phyloP scores from a whole-genome alignment of 108 stramenopile species.

The Stephanodiscus minutulus region DNA sequence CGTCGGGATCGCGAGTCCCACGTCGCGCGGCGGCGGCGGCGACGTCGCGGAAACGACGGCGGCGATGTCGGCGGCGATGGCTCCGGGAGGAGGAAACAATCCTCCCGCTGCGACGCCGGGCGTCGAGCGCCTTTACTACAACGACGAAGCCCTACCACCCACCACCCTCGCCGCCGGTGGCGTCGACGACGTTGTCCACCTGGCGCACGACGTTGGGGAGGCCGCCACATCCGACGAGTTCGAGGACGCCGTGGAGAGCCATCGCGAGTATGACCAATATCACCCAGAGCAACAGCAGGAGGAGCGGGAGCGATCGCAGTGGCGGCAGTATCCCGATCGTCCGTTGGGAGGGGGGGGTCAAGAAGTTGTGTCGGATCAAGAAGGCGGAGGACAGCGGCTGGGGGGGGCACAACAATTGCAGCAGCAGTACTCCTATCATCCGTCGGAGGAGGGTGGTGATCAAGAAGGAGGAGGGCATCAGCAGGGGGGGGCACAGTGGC shows the following conservation, averaged over 20 bases:
- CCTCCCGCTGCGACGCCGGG: no score
- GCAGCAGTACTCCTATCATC: neutral
- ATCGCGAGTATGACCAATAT: neutral
- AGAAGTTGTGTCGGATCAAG: no score
- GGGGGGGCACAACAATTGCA: neutral
- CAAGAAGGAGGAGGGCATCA: neutral
- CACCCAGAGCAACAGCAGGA: no score
- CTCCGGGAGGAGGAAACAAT: neutral
- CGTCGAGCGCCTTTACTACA: no score
- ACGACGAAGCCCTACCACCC: no score
- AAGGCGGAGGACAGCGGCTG: neutral
- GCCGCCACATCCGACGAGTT: neutral
- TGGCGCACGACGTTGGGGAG: neutral
- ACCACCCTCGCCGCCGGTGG: no score
- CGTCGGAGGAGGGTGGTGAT: neutral
- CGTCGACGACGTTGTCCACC: slow-evolving; percentile 18
- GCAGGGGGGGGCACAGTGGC: no score
- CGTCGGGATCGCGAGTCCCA: no score
- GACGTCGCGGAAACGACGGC: neutral
- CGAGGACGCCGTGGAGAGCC: slow-evolving; percentile 36
- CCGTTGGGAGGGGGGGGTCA: neutral
- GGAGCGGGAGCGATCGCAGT: neutral
- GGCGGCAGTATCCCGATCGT: neutral
- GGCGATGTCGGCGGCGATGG: no score
- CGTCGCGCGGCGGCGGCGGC: neutral